Base-by-base conservation (phyloP, 2,329 filamentous ascomycete species). In the Phaeosphaeria sp. region DNA sequence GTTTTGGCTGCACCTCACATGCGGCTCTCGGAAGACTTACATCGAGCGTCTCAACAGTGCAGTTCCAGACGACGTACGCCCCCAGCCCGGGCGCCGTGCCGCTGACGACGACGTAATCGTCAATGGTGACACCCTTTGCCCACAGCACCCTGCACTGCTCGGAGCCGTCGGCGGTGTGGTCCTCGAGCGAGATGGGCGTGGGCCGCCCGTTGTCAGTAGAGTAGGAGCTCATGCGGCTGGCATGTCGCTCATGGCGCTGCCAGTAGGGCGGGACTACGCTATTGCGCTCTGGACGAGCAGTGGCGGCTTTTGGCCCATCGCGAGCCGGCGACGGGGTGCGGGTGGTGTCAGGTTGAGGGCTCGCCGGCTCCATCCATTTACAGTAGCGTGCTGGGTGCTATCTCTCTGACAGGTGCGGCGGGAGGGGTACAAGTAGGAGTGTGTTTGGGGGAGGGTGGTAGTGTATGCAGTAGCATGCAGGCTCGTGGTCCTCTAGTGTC, bases 61-160 rank as follows among this genome's bases (percentile, higher is more conserved):
- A 93, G 73, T 92, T 95, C 91, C 92, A 99, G 7, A 97, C 93
- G 1, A 97, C 92, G 79, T 98, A 99, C 1, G 93, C 91, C n/a
- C 94, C 94, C 48, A 89, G 79, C 6, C 84, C 84, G 3, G 83
- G 79, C 43, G 78, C 80, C 51, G 80, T 83, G 8, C 86, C 87
- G 59, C 83, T 82, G 57, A 90, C 83, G 62, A 89, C 81, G 33
- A 84, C 82, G 77, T 88, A 84, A 69, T 88, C 86, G 55, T 87
- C 83, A 51, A 90, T 85, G 6, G 81, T 79, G 42, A 89, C 87
- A 55, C 83, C 82, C 51, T 81, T 83, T 8, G 87, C 87, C 87
- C 87, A 90, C 54, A 88, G 80, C 0, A 84, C 75, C 42, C 82
- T 82, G 66, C 81, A 84, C 18, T 83, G 83, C 65, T 87, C 84